Evolutionary conservation across 2,329 filamentous ascomycete species (phyloP), one percentile per base, ranked within the genome.

Genomic region (Paracoccidioides brasiliensis): DNA sequence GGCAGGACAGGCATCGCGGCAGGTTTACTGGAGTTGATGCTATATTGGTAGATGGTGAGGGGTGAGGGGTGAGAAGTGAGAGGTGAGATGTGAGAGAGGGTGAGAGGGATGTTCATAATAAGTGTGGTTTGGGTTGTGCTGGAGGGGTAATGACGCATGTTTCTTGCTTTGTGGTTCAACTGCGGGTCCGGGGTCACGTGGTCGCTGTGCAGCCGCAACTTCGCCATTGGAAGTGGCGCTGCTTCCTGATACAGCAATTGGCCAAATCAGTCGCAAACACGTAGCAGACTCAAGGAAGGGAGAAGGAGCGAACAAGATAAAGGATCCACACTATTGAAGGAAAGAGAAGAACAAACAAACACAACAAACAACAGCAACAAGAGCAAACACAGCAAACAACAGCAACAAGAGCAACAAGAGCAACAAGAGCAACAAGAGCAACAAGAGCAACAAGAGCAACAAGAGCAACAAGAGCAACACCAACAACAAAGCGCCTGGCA

Each of bases 181-280:
- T 22, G 22, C 22, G 22, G 22, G 22, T 22, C 22, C 22, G 61
- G 55, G 40, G 58, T 73, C 71, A 73, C 71, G 71, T 73, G 71
- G 59, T 35, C 55, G 37, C 30, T 55, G 51, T 14, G 14, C 49
- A 42, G 49, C 59, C 61, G 61, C 35, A 10, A 10, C 7, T 37
- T 7, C n/a, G 10, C 35, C 35, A 1, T 2, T 14, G 64, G 70
- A 70, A 73, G 70, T 73, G 68, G 72, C 64, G 70, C 65, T 61
- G 63, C 65, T 60, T 63, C 60, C 59, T 65, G 63, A 64, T 67
- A 30, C 35, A 22, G 37, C 10, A 40, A 33, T 46, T 12, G 30
- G 45, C 6, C 49, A 15, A 52, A 52, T 52, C 49, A 52, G 28
- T 12, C 1, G 15, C 35, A 15, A 38, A 37, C 32, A 7, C 45